Base-by-base conservation (phyloP, 164 flowering plant genomes). In the Magnolia officinalis region DNA sequence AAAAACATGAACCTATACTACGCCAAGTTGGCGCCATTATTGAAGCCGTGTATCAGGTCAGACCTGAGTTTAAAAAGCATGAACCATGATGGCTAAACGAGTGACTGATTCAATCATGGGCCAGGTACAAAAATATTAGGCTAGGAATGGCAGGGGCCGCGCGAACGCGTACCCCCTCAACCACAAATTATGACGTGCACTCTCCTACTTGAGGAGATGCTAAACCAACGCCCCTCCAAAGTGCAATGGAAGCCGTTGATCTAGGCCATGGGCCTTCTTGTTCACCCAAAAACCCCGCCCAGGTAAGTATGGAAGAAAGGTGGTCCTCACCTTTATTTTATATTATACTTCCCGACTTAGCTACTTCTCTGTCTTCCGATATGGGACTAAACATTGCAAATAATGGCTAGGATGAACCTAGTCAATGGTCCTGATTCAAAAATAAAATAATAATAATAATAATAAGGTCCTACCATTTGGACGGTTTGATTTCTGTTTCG, bases 241-340 rank as follows among this genome's bases (percentile, higher is more conserved):
- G 81, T 79, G 81, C 77, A 79, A 79, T 79, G 74, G 74, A 64
- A 37, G 71, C 68, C 72, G 21, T 78, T 50, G 72, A 45, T 75
- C 78, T 79, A 79, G 75, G 81, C 81, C 81, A 79, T 75, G 20
- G 72, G 21, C 81, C 75, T 79, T 72, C 78, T 58, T 75, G 81
- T 75, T 79, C 82, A 13, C 74, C 84, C 77, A 77, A 73, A 1
- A 81, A 80, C 72, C 84, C 80, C 79, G 75, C 81, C 82, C 72
- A 81, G 82, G 74, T 50, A 31, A 78, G 77, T 64, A 82, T 76
- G 63, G 29, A 11, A 7, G 13, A 11, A 55, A 11, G 9, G 61
- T 10, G 0, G 13, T 65, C 26, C 9, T 2, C 24, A 8, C 16
- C 14, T 65, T 29, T 23, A 1, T 24, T 11, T 65, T 65, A 3